A percentile compares a stretch with the other conserved stretches of the same genome.
These are phyloP conservation scores for Friedmanniomyces endolithicus DNA, from an alignment of 495 filamentous ascomycete species.

Conservation along the genomic window DNA sequence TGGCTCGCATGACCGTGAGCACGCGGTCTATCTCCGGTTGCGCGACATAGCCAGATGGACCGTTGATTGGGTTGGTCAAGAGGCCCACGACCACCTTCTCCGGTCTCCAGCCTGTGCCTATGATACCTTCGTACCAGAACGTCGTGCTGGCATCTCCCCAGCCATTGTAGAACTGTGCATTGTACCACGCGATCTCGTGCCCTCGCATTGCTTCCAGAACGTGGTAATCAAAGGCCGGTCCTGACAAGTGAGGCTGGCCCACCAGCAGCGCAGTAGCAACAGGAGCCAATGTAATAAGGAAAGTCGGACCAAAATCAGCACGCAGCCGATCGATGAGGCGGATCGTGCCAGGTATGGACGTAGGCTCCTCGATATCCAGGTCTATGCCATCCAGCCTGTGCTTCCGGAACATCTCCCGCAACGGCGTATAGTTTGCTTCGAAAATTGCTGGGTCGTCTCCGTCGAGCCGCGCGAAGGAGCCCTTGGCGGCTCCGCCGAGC, in stretches of 20 bases:
- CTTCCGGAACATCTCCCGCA: conserved; percentile 25
- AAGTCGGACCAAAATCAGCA: conserved; percentile 33
- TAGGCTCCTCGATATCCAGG: conserved; percentile 35
- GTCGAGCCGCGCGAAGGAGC: conserved; percentile 29
- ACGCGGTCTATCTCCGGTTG: conserved; percentile 13
- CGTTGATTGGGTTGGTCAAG: conserved; percentile 29
- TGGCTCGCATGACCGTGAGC: conserved; percentile 17
- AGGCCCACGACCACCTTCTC: conserved; percentile 33
- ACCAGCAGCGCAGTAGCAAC: conserved; percentile 33
- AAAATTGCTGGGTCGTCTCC: conserved; percentile 26
- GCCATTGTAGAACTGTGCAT: conserved; percentile 36
- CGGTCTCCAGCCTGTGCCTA: conserved; percentile 31
- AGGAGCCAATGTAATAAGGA: conserved; percentile 35
- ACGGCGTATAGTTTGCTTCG: conserved; percentile 32
- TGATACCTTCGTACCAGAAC: conserved; percentile 29
- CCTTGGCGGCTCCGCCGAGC: conserved; percentile 36
- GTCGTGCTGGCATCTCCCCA: conserved; percentile 30
- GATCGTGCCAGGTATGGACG: conserved; percentile 21
- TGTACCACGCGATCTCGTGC: conserved; percentile 32
- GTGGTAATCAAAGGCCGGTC: conserved; percentile 30
- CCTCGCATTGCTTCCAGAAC: conserved; percentile 27
- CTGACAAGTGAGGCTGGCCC: conserved; percentile 29
- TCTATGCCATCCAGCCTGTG: conserved; percentile 33
- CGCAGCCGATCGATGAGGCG: conserved; percentile 32
- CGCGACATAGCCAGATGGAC: conserved; percentile 28